These are phyloP conservation scores for Hyphopichia burtonii DNA, from an alignment of 1,139 yeast genomes.

Conservation along the genomic window DNA sequence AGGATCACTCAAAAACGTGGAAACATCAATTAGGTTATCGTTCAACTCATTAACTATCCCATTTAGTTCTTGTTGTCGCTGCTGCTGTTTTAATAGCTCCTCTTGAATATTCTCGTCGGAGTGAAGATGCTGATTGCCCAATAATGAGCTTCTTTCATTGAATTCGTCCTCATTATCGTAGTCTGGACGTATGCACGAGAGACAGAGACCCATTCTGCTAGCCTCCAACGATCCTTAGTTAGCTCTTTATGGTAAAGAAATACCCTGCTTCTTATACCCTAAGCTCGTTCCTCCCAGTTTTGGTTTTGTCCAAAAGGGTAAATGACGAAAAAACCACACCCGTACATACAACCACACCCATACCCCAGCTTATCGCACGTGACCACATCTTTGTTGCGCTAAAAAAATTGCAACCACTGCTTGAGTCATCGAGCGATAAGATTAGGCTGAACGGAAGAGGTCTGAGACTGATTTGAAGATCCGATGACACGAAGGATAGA, in stretches of 20 bases:
- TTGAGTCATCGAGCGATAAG: too few relatives aligned
- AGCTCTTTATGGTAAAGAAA: not conserved
- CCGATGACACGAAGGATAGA: too few relatives aligned
- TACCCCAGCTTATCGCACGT: too few relatives aligned
- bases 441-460: too few relatives aligned
- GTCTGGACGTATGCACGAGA: slow-evolving; percentile 43
- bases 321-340: not conserved
- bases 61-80: slow-evolving; percentile 43
- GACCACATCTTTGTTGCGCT: too few relatives aligned
- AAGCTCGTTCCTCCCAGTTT: not conserved
- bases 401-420: too few relatives aligned
- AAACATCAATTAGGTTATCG: slow-evolving; percentile 45
- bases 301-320: not conserved
- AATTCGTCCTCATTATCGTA: slow-evolving; percentile 39
- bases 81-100: slow-evolving; percentile 40
- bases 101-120: slow-evolving; percentile 40
- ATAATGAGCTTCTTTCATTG: slow-evolving; percentile 38
- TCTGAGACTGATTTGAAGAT: too few relatives aligned
- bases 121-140: slow-evolving; percentile 29
- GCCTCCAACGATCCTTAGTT: not conserved
- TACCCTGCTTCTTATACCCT: not conserved
- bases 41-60: slow-evolving; percentile 43
- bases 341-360: not conserved
- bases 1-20: slow-evolving; percentile 31
- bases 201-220: slow-evolving; percentile 46